A percentile compares a stretch with the other conserved stretches of the same genome.
These are phyloP conservation scores for Nakataea oryzae DNA, from an alignment of 2,329 filamentous ascomycete genomes.

Conservation along the genomic window DNA sequence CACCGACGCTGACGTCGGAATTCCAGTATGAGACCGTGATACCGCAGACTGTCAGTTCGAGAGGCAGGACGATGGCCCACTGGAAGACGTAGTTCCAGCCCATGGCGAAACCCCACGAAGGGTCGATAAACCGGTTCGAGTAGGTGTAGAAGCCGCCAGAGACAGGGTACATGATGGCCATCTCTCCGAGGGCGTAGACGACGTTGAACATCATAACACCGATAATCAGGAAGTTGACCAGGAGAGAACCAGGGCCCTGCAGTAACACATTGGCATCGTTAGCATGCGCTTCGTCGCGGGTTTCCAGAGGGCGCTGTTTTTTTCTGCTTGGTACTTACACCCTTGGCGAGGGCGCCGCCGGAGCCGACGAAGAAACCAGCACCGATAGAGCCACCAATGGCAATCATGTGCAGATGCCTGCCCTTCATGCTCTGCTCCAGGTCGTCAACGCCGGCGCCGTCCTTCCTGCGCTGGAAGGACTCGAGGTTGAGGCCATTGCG, in stretches of 20 bases:
- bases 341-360: conserved; percentile 35
- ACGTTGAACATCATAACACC: conserved; percentile 52
- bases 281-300: not conserved
- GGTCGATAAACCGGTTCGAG: conserved; percentile 45
- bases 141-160: conserved; percentile 50
- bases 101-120: conserved; percentile 42
- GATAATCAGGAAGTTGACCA: conserved; percentile 42
- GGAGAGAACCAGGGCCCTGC: conserved; percentile 29
- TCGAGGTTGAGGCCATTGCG: conserved; percentile 29
- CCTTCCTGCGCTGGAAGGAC: conserved; percentile 30
- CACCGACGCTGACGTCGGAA: conserved; percentile 25
- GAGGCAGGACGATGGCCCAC: conserved; percentile 35
- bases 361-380: conserved; percentile 54
- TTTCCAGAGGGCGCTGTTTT: not conserved
- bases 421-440: conserved; percentile 21
- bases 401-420: conserved; percentile 14
- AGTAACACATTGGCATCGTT: not conserved
- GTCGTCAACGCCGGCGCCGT: conserved; percentile 22
- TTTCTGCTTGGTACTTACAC: conserved; percentile 21
- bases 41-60: conserved; percentile 37
- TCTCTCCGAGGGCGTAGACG: conserved; percentile 49
- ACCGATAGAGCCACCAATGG: conserved; percentile 38
- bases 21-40: conserved; percentile 40
- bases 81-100: conserved; percentile 40
- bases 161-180: conserved; percentile 44